Conservation (phyloP, 208 protist species). For the Naegleria fowleri region DNA sequence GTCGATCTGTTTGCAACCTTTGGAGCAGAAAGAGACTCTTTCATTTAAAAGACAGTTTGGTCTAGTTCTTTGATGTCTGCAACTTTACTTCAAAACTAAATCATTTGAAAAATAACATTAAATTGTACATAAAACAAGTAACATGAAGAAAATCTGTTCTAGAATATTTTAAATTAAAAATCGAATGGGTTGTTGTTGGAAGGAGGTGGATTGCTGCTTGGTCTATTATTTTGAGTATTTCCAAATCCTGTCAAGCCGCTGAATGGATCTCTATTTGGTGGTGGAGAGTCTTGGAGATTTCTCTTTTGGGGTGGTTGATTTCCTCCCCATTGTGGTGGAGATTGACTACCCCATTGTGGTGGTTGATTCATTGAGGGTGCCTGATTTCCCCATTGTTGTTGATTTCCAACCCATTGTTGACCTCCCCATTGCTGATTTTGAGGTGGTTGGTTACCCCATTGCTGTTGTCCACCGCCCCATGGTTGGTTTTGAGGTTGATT, state of each 20-base stretch:
- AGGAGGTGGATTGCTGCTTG: not conserved
- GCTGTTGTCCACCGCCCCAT: not conserved
- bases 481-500: not conserved
- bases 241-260: not conserved
- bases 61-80: too few relatives aligned
- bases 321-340: not conserved
- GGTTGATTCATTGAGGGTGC: not conserved
- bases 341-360: not conserved
- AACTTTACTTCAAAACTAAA: not conserved
- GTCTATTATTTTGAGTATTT: not conserved
- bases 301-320: not conserved
- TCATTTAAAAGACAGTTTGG: too few relatives aligned
- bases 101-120: not conserved
- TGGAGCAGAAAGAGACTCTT: too few relatives aligned
- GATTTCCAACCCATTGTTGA: not conserved
- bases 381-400: not conserved
- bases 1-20: too few relatives aligned
- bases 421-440: not conserved
- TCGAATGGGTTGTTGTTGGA: constrained; percentile 23
- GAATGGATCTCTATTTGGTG: not conserved
- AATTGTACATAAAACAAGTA: not conserved
- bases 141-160: not conserved
- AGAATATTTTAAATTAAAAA: constrained; percentile 10
- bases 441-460: not conserved
- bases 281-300: not conserved